Base-by-base conservation (phyloP, 108 stramenopile genomes). In the Nitzschia putrida region DNA sequence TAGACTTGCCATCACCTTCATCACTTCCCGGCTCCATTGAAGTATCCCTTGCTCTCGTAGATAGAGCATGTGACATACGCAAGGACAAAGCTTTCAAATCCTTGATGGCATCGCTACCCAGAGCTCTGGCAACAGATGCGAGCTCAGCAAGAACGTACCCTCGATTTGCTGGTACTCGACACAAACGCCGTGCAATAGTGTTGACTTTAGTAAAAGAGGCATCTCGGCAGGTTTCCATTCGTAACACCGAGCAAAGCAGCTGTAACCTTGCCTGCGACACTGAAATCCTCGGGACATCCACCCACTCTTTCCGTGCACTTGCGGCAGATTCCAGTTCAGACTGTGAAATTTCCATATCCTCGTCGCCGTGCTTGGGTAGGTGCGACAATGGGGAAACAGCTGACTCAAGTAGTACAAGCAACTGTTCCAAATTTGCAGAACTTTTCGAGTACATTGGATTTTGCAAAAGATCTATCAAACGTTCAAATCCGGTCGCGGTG, bases 211-310 rank as follows among this genome's bases (percentile, higher is more conserved):
- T 41, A 64, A 92, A 91, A 18, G 84, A 74, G 14, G 88, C 60
- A 52, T 95, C 94, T 39, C 83, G 87, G 67, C 88, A 92, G 50
- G 73, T 85, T 68, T 92, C 94, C 53, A 88, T 80, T 53, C 88
- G 56, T 7, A 95, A 66, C 53, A 88, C 71, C 43, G 85, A 85
- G 71, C 90, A 85, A 0, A 95, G 79, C 11, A 86, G 57, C 53
- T 89, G 81, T 9, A 95, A 77, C 34, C 89, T 72, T 10, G 54
- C 66, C 26, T 78, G 83, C 9, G 89, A 83, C 9, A 95, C 80
- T 9, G 70, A 78, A 18, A 88, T 74, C 11, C 84, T 49, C 10
- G 94, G 94, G 23, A 90, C 88, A 64, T 83, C 80, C 10, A 95
- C 73, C 80, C 80, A 91, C 49, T 88, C 85, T 50, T 85, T 89